A percentile compares a stretch with the other conserved stretches of the same genome.
These are phyloP conservation scores for Pleurotus tuoliensis DNA, from an alignment of 768 basidiomycete species.

Conservation along the genomic window DNA sequence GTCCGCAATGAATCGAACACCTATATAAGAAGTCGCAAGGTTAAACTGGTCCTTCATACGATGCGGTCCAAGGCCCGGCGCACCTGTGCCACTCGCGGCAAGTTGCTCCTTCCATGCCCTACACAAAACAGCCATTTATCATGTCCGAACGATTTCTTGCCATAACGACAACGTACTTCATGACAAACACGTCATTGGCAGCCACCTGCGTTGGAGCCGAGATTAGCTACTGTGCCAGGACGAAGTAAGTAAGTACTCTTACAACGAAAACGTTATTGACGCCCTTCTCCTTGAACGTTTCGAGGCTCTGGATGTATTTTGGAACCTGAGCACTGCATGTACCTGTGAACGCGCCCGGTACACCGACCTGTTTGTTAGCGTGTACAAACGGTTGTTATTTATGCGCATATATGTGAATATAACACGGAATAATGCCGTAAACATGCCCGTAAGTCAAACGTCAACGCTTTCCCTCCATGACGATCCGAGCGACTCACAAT, in stretches of 20 bases:
- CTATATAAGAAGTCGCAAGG: conserved; percentile 22
- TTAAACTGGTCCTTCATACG: background rate
- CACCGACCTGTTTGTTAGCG: conserved; percentile 48
- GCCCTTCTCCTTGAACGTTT: conserved; percentile 75
- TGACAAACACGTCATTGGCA: conserved; percentile 80
- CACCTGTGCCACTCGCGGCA: conserved; percentile 54
- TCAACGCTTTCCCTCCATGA: too few relatives aligned
- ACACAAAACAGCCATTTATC: background rate
- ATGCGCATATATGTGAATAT: too few relatives aligned
- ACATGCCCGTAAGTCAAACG: too few relatives aligned
- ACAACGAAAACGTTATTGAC: conserved; percentile 63
- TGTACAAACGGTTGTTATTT: too few relatives aligned
- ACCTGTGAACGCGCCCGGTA: conserved; percentile 76
- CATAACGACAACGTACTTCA: conserved; percentile 33
- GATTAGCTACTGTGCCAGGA: background rate
- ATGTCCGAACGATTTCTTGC: background rate
- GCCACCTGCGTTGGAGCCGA: conserved; percentile 28
- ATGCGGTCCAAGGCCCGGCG: conserved; percentile 17
- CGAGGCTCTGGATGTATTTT: conserved; percentile 60
- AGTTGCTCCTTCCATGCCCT: conserved; percentile 69
- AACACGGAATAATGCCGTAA: too few relatives aligned
- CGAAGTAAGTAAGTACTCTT: background rate
- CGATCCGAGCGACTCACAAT: conserved; percentile 39
- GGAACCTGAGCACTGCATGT: conserved; percentile 65
- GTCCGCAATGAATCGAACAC: conserved; percentile 61